A percentile compares a stretch with the other conserved stretches of the same genome.
These are phyloP conservation scores for Leccinum rimulosum DNA, from an alignment of 768 basidiomycete genomes.

Conservation along the genomic window DNA sequence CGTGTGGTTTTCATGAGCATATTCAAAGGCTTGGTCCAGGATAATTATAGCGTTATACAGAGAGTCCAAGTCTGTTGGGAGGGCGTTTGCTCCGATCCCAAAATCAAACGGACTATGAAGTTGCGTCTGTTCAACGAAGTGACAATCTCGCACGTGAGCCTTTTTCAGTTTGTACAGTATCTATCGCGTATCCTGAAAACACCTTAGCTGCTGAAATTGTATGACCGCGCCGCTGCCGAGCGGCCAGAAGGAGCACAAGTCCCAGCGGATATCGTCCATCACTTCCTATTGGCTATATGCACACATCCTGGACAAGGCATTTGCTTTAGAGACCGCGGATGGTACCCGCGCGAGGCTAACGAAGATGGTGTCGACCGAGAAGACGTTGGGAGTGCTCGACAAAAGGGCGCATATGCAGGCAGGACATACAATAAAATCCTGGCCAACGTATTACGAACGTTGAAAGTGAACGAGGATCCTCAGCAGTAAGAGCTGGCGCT, in stretches of 20 bases:
- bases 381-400: slow-evolving; percentile 28
- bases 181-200: background rate
- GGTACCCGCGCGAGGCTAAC: slow-evolving; percentile 76
- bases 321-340: slow-evolving; percentile 86
- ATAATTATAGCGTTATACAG: slow-evolving; percentile 60
- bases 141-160: slow-evolving; percentile 59
- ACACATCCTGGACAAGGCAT: slow-evolving; percentile 79
- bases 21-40: slow-evolving; percentile 72
- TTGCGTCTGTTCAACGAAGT: slow-evolving; percentile 68
- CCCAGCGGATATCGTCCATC: slow-evolving; percentile 79
- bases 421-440: slow-evolving; percentile 83
- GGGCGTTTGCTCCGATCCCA: slow-evolving; percentile 71
- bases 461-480: slow-evolving; percentile 88
- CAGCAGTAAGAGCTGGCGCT: slow-evolving; percentile 82
- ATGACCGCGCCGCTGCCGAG: slow-evolving; percentile 56
- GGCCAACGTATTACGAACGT: slow-evolving; percentile 62
- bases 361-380: slow-evolving; percentile 39
- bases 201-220: slow-evolving; percentile 66
- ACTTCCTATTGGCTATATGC: slow-evolving; percentile 83
- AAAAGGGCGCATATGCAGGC: slow-evolving; percentile 31
- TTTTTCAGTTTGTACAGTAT: background rate
- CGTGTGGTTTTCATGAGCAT: slow-evolving; percentile 60
- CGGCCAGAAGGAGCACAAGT: slow-evolving; percentile 48
- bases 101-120: slow-evolving; percentile 69
- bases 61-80: slow-evolving; percentile 72